Evolutionary conservation across 2,329 filamentous ascomycete species (phyloP).

Genomic region (Fusarium sp.): DNA sequence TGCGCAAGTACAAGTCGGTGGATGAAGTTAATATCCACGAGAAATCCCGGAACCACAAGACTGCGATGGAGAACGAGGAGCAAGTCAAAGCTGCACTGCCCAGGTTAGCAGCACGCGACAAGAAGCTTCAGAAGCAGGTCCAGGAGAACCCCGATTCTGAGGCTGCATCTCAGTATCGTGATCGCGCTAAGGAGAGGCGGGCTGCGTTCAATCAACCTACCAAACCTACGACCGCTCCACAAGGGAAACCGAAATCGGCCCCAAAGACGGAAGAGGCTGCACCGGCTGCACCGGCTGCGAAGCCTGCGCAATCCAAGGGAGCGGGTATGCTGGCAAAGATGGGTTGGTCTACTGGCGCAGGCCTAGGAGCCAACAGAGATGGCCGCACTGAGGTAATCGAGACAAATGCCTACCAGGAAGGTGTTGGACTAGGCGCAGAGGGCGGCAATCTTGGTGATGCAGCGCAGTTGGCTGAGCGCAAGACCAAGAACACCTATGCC

Average conservation of each 20-base stretch:
- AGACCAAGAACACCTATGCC: slow-evolving; percentile 70
- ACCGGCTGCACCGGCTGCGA: slow-evolving; percentile 31
- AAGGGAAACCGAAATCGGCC: slow-evolving; percentile 52
- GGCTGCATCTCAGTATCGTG: slow-evolving; percentile 64
- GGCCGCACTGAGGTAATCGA: slow-evolving; percentile 74
- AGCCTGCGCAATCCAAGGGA: slow-evolving; percentile 68
- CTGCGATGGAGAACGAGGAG: slow-evolving; percentile 55
- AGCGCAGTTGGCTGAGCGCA: slow-evolving; percentile 70
- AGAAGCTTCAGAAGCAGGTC: slow-evolving; percentile 51
- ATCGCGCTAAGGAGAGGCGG: slow-evolving; percentile 76
- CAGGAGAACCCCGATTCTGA: slow-evolving; percentile 43
- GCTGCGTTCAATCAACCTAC: slow-evolving; percentile 71
- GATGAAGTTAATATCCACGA: slow-evolving; percentile 60
- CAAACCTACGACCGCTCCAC: slow-evolving; percentile 58
- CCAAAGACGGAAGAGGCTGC: slow-evolving; percentile 39
- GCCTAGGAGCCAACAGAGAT: slow-evolving; percentile 72
- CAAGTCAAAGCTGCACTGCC: slow-evolving; percentile 64
- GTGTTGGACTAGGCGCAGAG: slow-evolving; percentile 77
- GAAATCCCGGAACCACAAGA: slow-evolving; percentile 58
- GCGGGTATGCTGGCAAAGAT: slow-evolving; percentile 78
- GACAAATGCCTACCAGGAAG: slow-evolving; percentile 74
- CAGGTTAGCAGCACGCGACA: slow-evolving; percentile 56
- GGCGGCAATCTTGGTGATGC: slow-evolving; percentile 79
- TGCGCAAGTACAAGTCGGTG: slow-evolving; percentile 60
- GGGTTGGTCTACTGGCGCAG: slow-evolving; percentile 76